Percentiles rank a stretch among this genome's conserved stretches.
These are phyloP conservation scores for Suillus variegatus DNA, from an alignment of 768 basidiomycete genomes.

Conservation along the genomic window DNA sequence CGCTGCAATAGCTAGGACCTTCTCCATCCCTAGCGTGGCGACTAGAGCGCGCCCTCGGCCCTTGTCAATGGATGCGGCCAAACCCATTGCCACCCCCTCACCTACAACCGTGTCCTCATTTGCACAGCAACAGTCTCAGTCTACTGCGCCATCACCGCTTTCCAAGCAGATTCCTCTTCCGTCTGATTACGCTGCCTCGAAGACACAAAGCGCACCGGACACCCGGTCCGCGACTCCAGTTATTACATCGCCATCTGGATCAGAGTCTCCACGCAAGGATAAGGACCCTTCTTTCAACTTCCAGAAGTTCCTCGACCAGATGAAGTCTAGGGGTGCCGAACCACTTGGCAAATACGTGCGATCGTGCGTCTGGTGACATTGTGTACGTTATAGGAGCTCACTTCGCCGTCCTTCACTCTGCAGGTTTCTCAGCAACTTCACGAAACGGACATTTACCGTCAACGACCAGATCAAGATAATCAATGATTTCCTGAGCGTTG, in stretches of 20 bases:
- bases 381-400: constrained; percentile 6
- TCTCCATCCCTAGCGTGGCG: constrained; percentile 52
- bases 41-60: constrained; percentile 49
- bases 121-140: constrained; percentile 30
- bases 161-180: constrained; percentile 13
- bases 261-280: constrained; percentile 37
- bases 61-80: constrained; percentile 60
- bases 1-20: constrained; percentile 64
- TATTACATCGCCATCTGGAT: constrained; percentile 20
- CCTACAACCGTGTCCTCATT: constrained; percentile 60
- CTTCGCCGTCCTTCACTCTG: not conserved
- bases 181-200: not conserved
- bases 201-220: constrained; percentile 17
- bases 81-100: constrained; percentile 59
- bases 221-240: constrained; percentile 28
- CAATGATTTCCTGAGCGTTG: constrained; percentile 86
- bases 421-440: constrained; percentile 92
- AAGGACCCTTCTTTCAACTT: constrained; percentile 77
- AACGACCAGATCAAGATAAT: constrained; percentile 95
- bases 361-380: constrained; percentile 61
- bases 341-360: constrained; percentile 93
- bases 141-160: constrained; percentile 11
- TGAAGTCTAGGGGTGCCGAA: constrained; percentile 85
- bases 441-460: constrained; percentile 89
- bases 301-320: constrained; percentile 92